phyloP scores from a whole-genome alignment of 2,329 filamentous ascomycete genomes.

The Fusarium secorum region DNA sequence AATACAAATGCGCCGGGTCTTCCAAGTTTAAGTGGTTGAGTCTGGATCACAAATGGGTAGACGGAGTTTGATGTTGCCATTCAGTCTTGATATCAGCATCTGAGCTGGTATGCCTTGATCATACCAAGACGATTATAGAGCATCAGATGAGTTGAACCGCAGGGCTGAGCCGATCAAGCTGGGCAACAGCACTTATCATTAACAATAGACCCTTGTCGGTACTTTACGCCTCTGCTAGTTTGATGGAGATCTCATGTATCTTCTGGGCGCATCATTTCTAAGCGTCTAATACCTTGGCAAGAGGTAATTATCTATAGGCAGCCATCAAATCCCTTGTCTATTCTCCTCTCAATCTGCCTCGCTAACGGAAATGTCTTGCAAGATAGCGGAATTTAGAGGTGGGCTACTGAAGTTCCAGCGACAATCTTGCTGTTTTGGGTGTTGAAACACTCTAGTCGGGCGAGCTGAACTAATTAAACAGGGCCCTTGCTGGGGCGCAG shows the following conservation, averaged over 20 bases:
- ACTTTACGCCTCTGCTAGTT: neutral
- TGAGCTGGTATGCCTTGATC: neutral
- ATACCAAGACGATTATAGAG: neutral
- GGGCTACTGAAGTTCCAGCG: neutral
- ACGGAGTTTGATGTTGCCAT: neutral
- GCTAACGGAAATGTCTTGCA: constrained; percentile 5
- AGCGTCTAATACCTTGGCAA: neutral
- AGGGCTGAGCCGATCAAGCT: neutral
- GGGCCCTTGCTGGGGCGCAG: constrained; percentile 23
- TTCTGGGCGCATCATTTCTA: neutral
- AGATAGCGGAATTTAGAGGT: constrained; percentile 19
- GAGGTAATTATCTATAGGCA: constrained; percentile 17
- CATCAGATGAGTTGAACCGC: constrained; percentile 8
- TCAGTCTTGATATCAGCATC: neutral
- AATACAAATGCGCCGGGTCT: neutral
- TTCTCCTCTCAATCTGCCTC: constrained; percentile 6
- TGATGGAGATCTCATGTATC: neutral
- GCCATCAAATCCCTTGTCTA: neutral
- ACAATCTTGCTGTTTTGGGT: constrained; percentile 26
- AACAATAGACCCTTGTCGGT: neutral
- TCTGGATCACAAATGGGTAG: neutral
- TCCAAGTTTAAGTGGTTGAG: neutral
- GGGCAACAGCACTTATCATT: neutral
- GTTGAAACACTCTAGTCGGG: constrained; percentile 7
- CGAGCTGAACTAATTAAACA: constrained; percentile 19